Conservation (phyloP, 371 early-diverging fungal genomes). For the Dinochytrium kinnereticum region DNA sequence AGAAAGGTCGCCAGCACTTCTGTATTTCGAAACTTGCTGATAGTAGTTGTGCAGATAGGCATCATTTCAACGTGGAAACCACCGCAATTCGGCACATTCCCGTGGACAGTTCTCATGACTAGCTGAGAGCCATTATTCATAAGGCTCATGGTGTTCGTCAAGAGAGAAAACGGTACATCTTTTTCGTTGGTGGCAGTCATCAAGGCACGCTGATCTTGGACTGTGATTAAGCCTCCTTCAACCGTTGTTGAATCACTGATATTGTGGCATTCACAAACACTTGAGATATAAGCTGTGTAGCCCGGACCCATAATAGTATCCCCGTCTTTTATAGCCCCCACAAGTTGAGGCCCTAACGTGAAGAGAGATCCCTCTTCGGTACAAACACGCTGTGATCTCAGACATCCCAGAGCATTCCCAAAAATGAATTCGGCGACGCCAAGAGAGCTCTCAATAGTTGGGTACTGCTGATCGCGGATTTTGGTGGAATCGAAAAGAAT, state of each 20-base stretch:
- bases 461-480: conserved; percentile 26
- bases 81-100: conserved; percentile 22
- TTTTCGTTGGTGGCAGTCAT: not conserved
- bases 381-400: conserved; percentile 30
- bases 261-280: conserved; percentile 32
- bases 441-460: conserved; percentile 27
- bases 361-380: conserved; percentile 17
- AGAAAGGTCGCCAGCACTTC: conserved; percentile 17
- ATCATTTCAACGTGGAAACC: conserved; percentile 13
- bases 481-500: conserved; percentile 19
- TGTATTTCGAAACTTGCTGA: conserved; percentile 11
- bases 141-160: too few species aligned
- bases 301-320: conserved; percentile 39
- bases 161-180: not conserved
- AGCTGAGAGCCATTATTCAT: not conserved
- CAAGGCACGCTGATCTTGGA: not conserved
- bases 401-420: conserved; percentile 37
- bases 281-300: conserved; percentile 24
- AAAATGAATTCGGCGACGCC: conserved; percentile 40
- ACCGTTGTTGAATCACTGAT: not conserved
- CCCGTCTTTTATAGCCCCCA: conserved; percentile 34
- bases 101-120: not conserved
- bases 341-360: conserved; percentile 37
- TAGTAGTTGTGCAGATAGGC: conserved; percentile 30
- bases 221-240: not conserved